Conservation (phyloP, 495 filamentous ascomycete species). For the Lindgomyces ingoldianus region DNA sequence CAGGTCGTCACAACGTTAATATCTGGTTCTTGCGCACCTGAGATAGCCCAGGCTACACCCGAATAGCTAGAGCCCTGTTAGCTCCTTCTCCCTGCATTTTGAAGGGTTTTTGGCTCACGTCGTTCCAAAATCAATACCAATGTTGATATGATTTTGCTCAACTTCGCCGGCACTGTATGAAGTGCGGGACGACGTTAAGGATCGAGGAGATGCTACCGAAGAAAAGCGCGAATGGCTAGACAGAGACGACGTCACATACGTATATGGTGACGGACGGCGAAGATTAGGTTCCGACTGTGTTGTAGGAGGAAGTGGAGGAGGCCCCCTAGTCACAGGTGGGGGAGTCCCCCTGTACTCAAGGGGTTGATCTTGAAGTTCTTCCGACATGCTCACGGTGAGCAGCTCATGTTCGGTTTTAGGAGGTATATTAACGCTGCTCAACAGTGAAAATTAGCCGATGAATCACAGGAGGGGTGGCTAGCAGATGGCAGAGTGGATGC, state of each 20-base stretch:
- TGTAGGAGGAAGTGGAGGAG: background rate
- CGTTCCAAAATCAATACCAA: slow-evolving; percentile 24
- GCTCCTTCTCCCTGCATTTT: background rate
- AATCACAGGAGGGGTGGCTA: too few species aligned
- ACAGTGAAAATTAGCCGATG: background rate
- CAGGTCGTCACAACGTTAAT: background rate
- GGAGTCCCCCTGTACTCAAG: background rate
- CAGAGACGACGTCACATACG: background rate
- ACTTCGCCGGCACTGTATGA: background rate
- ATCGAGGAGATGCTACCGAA: background rate
- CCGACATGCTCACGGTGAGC: background rate
- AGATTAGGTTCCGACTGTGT: background rate
- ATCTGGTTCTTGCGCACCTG: background rate
- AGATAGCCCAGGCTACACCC: background rate
- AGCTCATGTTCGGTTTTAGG: background rate
- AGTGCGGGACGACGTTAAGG: background rate
- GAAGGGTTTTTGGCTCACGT: slow-evolving; percentile 4
- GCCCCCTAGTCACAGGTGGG: background rate
- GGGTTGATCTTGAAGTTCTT: background rate
- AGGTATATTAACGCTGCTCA: background rate
- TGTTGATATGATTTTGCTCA: background rate
- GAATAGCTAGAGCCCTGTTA: background rate
- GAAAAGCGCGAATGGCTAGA: slow-evolving; percentile 4
- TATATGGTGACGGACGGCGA: background rate
- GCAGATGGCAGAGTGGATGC: too few species aligned